Percentiles rank a stretch among this genome's conserved stretches.
phyloP scores from a whole-genome alignment of 306 rosid species.

The Pterocarpus santalinus region DNA sequence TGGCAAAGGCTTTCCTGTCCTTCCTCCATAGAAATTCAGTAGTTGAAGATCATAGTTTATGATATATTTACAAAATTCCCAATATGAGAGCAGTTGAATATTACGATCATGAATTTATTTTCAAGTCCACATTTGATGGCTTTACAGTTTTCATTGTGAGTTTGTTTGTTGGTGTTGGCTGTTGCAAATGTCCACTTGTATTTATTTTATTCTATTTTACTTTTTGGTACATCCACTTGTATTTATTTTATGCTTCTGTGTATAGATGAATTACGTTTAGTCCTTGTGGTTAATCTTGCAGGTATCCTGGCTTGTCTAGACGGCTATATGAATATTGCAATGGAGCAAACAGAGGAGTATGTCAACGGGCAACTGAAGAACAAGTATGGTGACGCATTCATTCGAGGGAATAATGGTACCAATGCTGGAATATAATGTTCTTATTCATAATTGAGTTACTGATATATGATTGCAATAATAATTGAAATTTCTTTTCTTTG shows the following conservation, averaged over 20 bases:
- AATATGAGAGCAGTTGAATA: neutral
- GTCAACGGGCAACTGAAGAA: constrained; percentile 94
- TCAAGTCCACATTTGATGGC: constrained; percentile 13
- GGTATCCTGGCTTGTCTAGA: constrained; percentile 97
- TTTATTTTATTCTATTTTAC: too few species aligned
- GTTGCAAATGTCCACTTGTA: neutral
- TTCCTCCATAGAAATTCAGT: neutral
- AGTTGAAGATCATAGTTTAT: constrained; percentile 4
- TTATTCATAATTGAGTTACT: neutral
- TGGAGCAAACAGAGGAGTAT: constrained; percentile 99
- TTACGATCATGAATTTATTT: neutral
- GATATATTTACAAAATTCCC: neutral
- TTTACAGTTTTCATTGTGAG: neutral
- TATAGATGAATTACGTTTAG: constrained; percentile 18
- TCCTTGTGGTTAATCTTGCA: constrained; percentile 47
- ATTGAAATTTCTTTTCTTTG: constrained; percentile 23
- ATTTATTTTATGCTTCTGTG: constrained; percentile 27
- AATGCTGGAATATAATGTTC: neutral
- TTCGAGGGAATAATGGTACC: constrained; percentile 91
- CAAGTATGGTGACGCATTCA: constrained; percentile 96
- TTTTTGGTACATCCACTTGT: neutral
- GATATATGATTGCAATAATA: constrained; percentile 30
- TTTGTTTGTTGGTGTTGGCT: constrained; percentile 29
- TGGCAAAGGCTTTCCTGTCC: neutral
- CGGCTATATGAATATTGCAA: constrained; percentile 98